Conservation (phyloP, 352 stramenopile species). For the Globisporangium mamillatum region DNA sequence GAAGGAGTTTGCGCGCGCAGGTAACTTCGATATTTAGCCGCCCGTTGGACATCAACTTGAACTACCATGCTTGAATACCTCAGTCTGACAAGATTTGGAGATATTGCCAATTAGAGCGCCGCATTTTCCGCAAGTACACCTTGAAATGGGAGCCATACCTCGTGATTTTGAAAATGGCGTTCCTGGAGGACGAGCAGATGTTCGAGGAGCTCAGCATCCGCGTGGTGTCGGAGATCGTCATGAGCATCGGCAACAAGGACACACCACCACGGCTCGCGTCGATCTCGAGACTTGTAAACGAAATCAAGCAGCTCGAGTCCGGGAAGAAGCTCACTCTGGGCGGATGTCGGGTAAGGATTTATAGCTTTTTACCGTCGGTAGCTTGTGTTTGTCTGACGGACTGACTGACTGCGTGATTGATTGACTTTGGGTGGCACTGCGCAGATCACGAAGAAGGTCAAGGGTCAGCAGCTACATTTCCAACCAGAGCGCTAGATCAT, state of each 20-base stretch:
- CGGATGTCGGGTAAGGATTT: conserved; percentile 49
- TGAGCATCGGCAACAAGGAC: conserved; percentile 51
- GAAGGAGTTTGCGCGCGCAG: conserved; percentile 39
- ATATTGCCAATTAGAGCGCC: conserved; percentile 29
- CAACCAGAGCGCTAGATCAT: conserved; percentile 24
- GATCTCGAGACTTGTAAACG: conserved; percentile 34
- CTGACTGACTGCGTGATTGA: neutral
- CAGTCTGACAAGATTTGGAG: neutral
- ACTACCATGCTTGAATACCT: neutral
- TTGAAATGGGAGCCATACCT: conserved; percentile 18
- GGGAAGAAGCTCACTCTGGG: conserved; percentile 71
- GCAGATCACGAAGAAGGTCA: conserved; percentile 35
- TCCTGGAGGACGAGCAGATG: conserved; percentile 46
- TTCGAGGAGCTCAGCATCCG: conserved; percentile 74
- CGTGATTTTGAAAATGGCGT: conserved; percentile 35
- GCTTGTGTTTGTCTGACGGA: neutral
- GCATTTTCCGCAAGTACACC: conserved; percentile 46
- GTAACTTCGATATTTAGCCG: conserved; percentile 18
- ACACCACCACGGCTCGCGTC: conserved; percentile 60
- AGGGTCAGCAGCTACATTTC: conserved; percentile 34
- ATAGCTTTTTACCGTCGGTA: neutral
- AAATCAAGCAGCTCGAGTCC: conserved; percentile 46
- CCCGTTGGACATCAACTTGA: neutral
- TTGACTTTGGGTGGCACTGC: neutral
- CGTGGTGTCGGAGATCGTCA: conserved; percentile 52